Conservation (phyloP, 176 grass and related monocot genomes). For the Triticum aestivum region IWGSC_CS_RefSeq_v2.1 NC_057798.1:476731163-476731662, state of each 20-base stretch:
- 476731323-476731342: conserved; percentile 71
- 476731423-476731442: conserved; percentile 60
- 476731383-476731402: conserved; percentile 55
- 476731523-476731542: conserved; percentile 60
- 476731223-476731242: conserved; percentile 57
- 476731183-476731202: conserved; percentile 66
- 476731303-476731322: conserved; percentile 74
- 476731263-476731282: conserved; percentile 86
- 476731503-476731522: conserved; percentile 90
- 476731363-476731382: conserved; percentile 86
- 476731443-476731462: conserved; percentile 73
- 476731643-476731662: neutral
- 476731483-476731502: conserved; percentile 88
- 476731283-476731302: conserved; percentile 84
- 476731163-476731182: conserved; percentile 42
- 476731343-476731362: conserved; percentile 53
- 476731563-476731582: neutral
- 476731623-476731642: neutral
- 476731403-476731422: conserved; percentile 37
- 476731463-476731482: conserved; percentile 90
- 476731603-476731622: neutral
- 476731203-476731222: conserved; percentile 72
- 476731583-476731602: neutral
- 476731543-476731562: neutral
- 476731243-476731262: conserved; percentile 72